Base-by-base conservation (phyloP, 2,329 filamentous ascomycete genomes). In the Epichloe glyceriae region DNA sequence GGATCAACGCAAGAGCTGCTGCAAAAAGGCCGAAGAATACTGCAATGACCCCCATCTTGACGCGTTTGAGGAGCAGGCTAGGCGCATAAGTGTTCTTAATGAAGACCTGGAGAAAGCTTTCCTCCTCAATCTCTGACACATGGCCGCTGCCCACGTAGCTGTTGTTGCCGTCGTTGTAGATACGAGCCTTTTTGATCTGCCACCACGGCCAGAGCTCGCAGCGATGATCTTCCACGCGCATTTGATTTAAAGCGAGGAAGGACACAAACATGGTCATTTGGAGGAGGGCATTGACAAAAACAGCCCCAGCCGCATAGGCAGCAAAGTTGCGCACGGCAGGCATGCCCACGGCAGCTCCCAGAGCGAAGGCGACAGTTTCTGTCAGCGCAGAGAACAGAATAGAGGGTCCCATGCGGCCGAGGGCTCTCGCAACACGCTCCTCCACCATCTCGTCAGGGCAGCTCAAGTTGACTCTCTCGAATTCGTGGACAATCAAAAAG, bases 201-300 rank as follows among this genome's bases (percentile, higher is more conserved):
- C 95, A 72, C 69, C 87, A 98, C 4, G 93, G 94, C 63, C 96
- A 82, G 62, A 94, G 93, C 66, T 98, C 93, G 46, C 89, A 88
- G 26, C 91, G 82, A 50, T 87, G 81, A 58, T 86, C 85, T 63
- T 98, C 91, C 1, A 95, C 90, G 8, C 94, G 80, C 63, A 82
- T 80, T 68, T 98, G 93, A 62, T 98, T 98, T 52, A 95, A 76
- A 2, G 90, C 82, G 7, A 98, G 75, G 3, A 97, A 85, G 1
- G 94, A 91, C 39, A 96, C 79, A 62, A 98, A 98, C 82, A 97
- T 91, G 1, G 94, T 98, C 57, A 97, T 85, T 66, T 98, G 93
- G 5, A 98, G 73, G n/a, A 97, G 66, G 0, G 94, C 94, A 63
- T 98, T 98, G 74, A 98, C 91, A 59, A 97, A 83, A 11, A 98